Percentiles rank a stretch among this genome's conserved stretches.
phyloP scores from a whole-genome alignment of 345 rosid species.

The Anastatica hierochuntica region DNA sequence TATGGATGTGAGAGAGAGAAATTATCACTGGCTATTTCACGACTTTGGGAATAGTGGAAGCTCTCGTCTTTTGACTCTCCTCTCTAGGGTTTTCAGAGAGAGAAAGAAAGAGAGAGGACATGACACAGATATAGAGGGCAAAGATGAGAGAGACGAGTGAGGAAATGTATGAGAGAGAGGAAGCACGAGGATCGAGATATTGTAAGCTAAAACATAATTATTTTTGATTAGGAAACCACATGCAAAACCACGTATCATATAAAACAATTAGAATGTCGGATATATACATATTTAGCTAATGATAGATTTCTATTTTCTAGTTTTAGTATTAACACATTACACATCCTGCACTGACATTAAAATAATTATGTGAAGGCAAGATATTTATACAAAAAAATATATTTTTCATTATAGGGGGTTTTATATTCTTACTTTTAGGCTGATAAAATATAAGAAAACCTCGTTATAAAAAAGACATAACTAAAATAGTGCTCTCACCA shows the following conservation, averaged over 20 bases:
- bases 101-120: slow-evolving; percentile 13
- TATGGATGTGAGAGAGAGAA: slow-evolving; percentile 4
- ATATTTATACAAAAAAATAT: no score
- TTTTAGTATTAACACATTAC: no score
- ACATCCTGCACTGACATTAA: no score
- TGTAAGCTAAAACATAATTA: background rate
- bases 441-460: no score
- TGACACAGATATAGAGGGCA: slow-evolving; percentile 60
- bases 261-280: slow-evolving; percentile 24
- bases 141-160: slow-evolving; percentile 29
- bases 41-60: slow-evolving; percentile 44
- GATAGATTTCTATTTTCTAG: background rate
- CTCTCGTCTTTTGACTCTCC: slow-evolving; percentile 13
- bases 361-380: no score
- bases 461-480: no score
- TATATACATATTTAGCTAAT: background rate
- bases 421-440: no score
- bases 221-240: slow-evolving; percentile 16
- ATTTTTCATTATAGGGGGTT: no score
- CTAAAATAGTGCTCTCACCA: no score
- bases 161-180: slow-evolving; percentile 19
- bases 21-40: slow-evolving; percentile 14
- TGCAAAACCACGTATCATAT: slow-evolving; percentile 26
- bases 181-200: slow-evolving; percentile 37
- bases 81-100: slow-evolving; percentile 24